A percentile compares a stretch with the other conserved stretches of the same genome.
Conservation (phyloP, 768 basidiomycete genomes). For the Mycena venus region DNA sequence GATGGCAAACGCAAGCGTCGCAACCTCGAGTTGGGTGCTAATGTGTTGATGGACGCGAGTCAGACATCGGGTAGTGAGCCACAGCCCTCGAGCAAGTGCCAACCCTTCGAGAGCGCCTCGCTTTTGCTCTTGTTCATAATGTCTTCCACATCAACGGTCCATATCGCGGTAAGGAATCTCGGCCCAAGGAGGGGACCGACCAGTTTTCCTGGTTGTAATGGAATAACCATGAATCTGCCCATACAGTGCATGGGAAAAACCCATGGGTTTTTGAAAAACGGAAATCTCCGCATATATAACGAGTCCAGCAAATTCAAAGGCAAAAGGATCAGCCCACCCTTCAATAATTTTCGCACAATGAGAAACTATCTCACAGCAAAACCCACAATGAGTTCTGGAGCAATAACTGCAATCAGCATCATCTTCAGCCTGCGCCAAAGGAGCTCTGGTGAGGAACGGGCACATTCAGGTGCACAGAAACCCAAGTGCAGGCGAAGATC, state of each 20-base stretch:
- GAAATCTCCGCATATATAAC: background rate
- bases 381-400: slow-evolving; percentile 42
- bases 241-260: slow-evolving; percentile 43
- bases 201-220: slow-evolving; percentile 24
- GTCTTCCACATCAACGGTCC: slow-evolving; percentile 11
- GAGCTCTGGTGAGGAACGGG: slow-evolving; percentile 20
- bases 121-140: slow-evolving; percentile 40
- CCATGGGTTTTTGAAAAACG: slow-evolving; percentile 30
- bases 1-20: no score
- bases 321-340: background rate
- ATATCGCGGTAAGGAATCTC: background rate
- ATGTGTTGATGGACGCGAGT: no score
- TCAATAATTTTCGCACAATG: slow-evolving; percentile 14
- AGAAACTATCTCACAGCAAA: slow-evolving; percentile 40
- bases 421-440: no score
- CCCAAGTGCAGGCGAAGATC: slow-evolving; percentile 39
- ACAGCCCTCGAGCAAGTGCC: no score
- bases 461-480: slow-evolving; percentile 40
- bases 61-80: no score
- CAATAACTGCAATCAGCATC: slow-evolving; percentile 37
- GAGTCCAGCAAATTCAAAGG: background rate
- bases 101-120: no score
- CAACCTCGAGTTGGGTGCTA: no score
- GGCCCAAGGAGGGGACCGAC: background rate
- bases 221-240: slow-evolving; percentile 41